phyloP scores from a whole-genome alignment of 805 yeast genomes.

The Naumovozyma castellii region DNA sequence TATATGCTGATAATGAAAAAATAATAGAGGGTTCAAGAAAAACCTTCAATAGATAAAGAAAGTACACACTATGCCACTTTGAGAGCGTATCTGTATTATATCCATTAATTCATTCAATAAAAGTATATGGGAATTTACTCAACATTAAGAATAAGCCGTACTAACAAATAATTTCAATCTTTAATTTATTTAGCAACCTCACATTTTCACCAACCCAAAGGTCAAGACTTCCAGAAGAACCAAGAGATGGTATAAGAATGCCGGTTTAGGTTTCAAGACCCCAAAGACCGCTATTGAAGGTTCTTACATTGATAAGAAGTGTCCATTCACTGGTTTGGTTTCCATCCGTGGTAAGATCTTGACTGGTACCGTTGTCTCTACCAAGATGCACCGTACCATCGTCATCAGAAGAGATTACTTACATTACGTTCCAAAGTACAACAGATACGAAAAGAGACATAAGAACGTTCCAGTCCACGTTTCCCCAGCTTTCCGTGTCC shows the following conservation, averaged over 20 bases:
- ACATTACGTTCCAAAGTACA: constrained; percentile 99
- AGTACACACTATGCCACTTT: too few relatives aligned
- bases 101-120: too few relatives aligned
- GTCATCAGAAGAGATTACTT: constrained; percentile 99
- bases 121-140: too few relatives aligned
- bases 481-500: constrained; percentile 99
- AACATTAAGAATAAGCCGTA: too few relatives aligned
- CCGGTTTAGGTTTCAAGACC: constrained; percentile 99
- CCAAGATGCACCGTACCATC: constrained; percentile 99
- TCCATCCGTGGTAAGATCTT: constrained; percentile 99
- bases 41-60: too few relatives aligned
- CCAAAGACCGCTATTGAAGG: constrained; percentile 98
- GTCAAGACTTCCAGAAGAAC: constrained; percentile 96
- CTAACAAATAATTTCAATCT: background rate
- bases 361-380: constrained; percentile 98
- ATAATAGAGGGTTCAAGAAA: too few relatives aligned
- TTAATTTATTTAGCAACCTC: constrained; percentile 74
- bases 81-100: too few relatives aligned
- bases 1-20: too few relatives aligned
- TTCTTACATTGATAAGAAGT: constrained; percentile 98
- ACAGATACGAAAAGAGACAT: constrained; percentile 99
- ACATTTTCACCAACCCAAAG: constrained; percentile 99
- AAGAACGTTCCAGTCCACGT: constrained; percentile 99
- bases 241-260: constrained; percentile 99
- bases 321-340: constrained; percentile 95